Evolutionary conservation across 2,329 filamentous ascomycete species (phyloP).

Genomic region (Byssothecium circinans): DNA sequence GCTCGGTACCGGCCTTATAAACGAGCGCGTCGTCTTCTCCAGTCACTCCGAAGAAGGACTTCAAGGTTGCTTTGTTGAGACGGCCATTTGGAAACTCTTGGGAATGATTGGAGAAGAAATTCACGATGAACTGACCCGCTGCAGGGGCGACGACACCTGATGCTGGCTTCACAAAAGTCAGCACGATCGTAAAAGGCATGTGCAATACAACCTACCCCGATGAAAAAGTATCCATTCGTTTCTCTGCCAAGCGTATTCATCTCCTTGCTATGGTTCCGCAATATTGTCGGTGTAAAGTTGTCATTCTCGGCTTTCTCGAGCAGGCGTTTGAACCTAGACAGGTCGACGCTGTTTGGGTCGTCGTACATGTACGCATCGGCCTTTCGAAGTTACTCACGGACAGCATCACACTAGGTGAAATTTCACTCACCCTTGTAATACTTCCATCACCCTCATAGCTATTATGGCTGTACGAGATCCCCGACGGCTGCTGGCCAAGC

Average conservation of each 20-base stretch:
- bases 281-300: not conserved
- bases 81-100: constrained; percentile 41
- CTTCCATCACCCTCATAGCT: constrained; percentile 2
- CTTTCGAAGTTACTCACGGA: not conserved
- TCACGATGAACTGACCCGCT: constrained; percentile 9
- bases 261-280: not conserved
- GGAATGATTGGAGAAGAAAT: constrained; percentile 43
- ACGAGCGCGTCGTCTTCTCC: constrained; percentile 34
- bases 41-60: constrained; percentile 44
- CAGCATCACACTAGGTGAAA: not conserved
- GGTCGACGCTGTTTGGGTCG: not conserved
- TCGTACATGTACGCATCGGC: constrained; percentile 1
- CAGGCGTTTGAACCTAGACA: not conserved
- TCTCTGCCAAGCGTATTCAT: not conserved
- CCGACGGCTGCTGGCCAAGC: not conserved
- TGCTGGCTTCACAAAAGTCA: not conserved
- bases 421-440: not conserved
- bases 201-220: not conserved
- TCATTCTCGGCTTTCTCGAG: not conserved
- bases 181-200: not conserved
- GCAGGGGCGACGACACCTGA: constrained; percentile 6
- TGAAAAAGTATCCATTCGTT: constrained; percentile 1
- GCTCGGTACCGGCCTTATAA: constrained; percentile 42
- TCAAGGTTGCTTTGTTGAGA: constrained; percentile 42
- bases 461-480: constrained; percentile 1